Evolutionary conservation across 345 rosid species (phyloP).

Genomic region (Adansonia digitata): DNA sequence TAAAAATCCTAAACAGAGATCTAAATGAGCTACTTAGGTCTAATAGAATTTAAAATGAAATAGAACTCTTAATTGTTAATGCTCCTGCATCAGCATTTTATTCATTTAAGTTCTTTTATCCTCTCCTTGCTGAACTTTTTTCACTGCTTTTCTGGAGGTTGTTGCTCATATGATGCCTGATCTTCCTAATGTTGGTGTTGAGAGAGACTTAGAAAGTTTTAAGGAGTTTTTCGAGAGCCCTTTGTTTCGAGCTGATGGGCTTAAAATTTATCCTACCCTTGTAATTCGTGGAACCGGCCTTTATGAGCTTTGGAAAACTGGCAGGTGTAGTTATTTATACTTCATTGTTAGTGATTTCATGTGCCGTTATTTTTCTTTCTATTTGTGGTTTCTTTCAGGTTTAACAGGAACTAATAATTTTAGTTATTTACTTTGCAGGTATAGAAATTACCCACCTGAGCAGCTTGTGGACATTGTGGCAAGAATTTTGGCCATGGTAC

Average conservation of each 20-base stretch:
- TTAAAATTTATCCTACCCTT: slow-evolving; percentile 96
- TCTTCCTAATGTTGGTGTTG: slow-evolving; percentile 98
- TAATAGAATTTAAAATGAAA: too few relatives aligned
- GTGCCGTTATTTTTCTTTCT: background rate
- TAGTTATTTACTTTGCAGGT: slow-evolving; percentile 37
- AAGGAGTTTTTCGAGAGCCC: slow-evolving; percentile 96
- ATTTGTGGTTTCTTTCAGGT: background rate
- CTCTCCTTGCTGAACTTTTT: slow-evolving; percentile 2
- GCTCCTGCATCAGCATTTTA: too few relatives aligned
- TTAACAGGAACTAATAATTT: background rate
- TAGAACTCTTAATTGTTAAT: too few relatives aligned
- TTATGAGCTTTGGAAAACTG: slow-evolving; percentile 97
- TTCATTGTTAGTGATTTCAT: background rate
- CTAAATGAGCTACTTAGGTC: too few relatives aligned
- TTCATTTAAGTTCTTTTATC: background rate
- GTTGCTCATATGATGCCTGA: slow-evolving; percentile 99
- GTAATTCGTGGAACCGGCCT: slow-evolving; percentile 99
- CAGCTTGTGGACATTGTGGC: slow-evolving; percentile 97
- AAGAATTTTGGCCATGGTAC: slow-evolving; percentile 96
- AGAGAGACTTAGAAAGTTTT: slow-evolving; percentile 96
- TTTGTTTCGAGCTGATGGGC: slow-evolving; percentile 92
- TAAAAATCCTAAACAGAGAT: too few relatives aligned
- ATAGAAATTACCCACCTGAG: slow-evolving; percentile 95
- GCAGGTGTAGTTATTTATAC: slow-evolving; percentile 45
- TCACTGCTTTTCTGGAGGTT: slow-evolving; percentile 49